These are phyloP conservation scores for Hypoxylon fuscum DNA, from an alignment of 495 filamentous ascomycete genomes.

Conservation along the genomic window DNA sequence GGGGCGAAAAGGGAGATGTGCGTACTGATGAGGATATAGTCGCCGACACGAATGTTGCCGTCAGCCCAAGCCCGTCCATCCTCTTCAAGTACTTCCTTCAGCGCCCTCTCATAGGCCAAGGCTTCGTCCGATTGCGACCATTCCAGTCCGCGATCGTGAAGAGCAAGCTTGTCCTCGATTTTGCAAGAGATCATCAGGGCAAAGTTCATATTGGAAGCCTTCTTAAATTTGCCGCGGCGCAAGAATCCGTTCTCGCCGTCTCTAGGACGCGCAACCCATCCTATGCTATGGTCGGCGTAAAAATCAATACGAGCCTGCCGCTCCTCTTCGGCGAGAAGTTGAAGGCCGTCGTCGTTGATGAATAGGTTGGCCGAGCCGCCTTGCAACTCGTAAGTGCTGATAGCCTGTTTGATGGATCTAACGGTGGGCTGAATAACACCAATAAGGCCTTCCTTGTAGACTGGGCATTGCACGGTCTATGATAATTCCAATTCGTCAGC, in stretches of 20 bases:
- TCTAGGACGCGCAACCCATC: constrained; percentile 79
- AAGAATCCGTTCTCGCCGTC: constrained; percentile 69
- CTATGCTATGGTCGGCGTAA: constrained; percentile 77
- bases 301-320: constrained; percentile 72
- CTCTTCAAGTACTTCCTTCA: constrained; percentile 75
- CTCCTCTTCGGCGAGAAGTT: constrained; percentile 73
- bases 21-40: constrained; percentile 74
- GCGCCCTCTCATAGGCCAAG: constrained; percentile 69
- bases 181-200: constrained; percentile 77
- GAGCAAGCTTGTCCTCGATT: constrained; percentile 73
- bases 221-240: constrained; percentile 73
- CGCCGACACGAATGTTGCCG: constrained; percentile 80
- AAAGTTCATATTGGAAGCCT: constrained; percentile 89
- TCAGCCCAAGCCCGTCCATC: constrained; percentile 80
- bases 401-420: constrained; percentile 74
- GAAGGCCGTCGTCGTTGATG: constrained; percentile 82
- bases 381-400: constrained; percentile 81
- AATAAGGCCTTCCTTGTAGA: constrained; percentile 75
- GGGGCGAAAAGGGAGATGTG: too few species aligned
- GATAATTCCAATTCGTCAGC: constrained; percentile 5
- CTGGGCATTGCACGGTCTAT: constrained; percentile 72
- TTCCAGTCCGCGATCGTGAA: constrained; percentile 62
- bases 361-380: constrained; percentile 84
- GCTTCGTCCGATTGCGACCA: constrained; percentile 79
- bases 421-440: constrained; percentile 75